Base-by-base conservation (phyloP, 2,329 filamentous ascomycete species). In the Tolypocladium album region DNA sequence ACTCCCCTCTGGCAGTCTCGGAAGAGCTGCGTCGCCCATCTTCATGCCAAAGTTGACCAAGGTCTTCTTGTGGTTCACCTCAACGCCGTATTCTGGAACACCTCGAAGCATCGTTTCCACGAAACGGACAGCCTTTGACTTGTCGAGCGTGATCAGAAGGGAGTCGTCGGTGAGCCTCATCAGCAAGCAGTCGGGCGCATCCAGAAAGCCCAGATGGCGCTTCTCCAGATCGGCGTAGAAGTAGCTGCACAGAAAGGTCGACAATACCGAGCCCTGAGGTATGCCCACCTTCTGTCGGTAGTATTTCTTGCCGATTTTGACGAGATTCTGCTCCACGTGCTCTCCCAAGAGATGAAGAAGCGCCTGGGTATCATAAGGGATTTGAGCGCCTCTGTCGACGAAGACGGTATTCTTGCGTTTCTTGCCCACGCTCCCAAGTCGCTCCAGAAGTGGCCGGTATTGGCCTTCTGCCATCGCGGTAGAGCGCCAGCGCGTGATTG, bases 121-220 rank as follows among this genome's bases (percentile, higher is more conserved):
- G 69, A 99, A 97, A 1, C 75, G 77, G 61, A 79, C 78, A 0
- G 91, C 93, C 67, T 92, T 85, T 9, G 72, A 65, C 58, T 75
- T 77, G 56, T 90, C 81, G 0, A 86, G 85, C 0, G 89, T 96
- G 67, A 99, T 87, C 55, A 99, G 83, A 5, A 97, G 78, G 66
- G 97, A 99, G 68, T 99, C 94, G 66, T 99, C 94, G 50, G 96
- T 90, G 12, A 97, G 80, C 20, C 94, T 83, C 58, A 97, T 73
- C 9, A 99, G 78, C 3, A 97, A 73, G 56, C 83, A 87, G 40
- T 87, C 77, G 13, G 69, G 60, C 0, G 62, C 62, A 12, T 74
- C 68, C 20, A 94, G 74, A 68, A 97, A 97, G 0, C 68, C 70
- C 2, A 97, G 77, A 17, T 87, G 77, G 34, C 85, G 79, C 8